These are phyloP conservation scores for Leccinellum albellum DNA, from an alignment of 768 basidiomycete genomes.

Conservation along the genomic window DNA sequence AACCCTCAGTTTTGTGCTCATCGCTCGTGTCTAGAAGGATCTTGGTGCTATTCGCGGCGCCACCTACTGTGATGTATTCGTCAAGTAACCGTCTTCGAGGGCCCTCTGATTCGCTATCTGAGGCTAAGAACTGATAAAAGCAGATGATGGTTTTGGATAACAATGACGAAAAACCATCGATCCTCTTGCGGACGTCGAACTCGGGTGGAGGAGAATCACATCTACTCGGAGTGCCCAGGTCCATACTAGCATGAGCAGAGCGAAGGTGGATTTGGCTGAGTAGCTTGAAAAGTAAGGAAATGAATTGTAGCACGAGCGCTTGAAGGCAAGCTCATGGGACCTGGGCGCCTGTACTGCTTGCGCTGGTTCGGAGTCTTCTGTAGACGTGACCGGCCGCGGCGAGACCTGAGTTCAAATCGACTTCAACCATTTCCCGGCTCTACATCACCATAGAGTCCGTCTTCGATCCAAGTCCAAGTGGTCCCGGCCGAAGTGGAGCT, in stretches of 20 bases:
- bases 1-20: slow-evolving; percentile 21
- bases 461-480: no score
- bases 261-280: background rate
- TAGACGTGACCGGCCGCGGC: no score
- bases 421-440: no score
- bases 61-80: slow-evolving; percentile 28
- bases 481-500: no score
- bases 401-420: no score
- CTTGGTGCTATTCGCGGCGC: slow-evolving; percentile 23
- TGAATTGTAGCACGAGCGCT: background rate
- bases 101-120: slow-evolving; percentile 21
- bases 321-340: slow-evolving; percentile 9
- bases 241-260: slow-evolving; percentile 17
- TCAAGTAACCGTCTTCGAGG: slow-evolving; percentile 22
- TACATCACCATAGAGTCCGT: no score
- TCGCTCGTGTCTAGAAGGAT: slow-evolving; percentile 23
- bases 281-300: background rate
- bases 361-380: no score
- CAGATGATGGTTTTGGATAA: slow-evolving; percentile 25
- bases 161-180: slow-evolving; percentile 21
- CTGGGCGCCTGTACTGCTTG: slow-evolving; percentile 3
- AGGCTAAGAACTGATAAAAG: slow-evolving; percentile 27
- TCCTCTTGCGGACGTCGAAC: slow-evolving; percentile 20
- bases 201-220: background rate
- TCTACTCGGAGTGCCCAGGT: background rate